Percentiles rank a stretch among this genome's conserved stretches.
Evolutionary conservation across 2,329 filamentous ascomycete genomes (phyloP).

Genomic region (Epichloe coenophiala): DNA sequence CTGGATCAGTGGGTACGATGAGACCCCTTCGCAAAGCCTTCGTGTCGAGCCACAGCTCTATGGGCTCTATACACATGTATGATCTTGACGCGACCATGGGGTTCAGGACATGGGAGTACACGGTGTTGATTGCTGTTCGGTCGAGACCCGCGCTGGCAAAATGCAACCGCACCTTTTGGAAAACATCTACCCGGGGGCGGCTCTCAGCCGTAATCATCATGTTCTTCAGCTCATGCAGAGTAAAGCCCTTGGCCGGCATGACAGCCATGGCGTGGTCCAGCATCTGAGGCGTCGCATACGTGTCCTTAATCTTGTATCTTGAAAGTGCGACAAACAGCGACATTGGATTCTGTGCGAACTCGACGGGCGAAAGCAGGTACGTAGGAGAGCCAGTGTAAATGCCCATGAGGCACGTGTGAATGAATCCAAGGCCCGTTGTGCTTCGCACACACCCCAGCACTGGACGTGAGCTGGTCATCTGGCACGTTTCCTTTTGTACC

Average conservation of each 20-base stretch:
- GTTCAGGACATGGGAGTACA: constrained; percentile 96
- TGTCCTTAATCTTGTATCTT: constrained; percentile 98
- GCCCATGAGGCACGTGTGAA: constrained; percentile 93
- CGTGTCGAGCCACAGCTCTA: constrained; percentile 88
- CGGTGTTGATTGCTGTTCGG: constrained; percentile 92
- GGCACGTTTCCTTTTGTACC: constrained; percentile 93
- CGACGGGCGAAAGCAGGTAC: constrained; percentile 89
- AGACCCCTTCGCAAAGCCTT: constrained; percentile 75
- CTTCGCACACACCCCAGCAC: constrained; percentile 92
- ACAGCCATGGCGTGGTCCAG: constrained; percentile 87
- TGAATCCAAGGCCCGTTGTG: constrained; percentile 89
- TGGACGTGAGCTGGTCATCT: constrained; percentile 96
- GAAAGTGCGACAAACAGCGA: constrained; percentile 85
- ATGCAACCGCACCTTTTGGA: constrained; percentile 85
- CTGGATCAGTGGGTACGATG: constrained; percentile 76
- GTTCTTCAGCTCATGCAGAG: constrained; percentile 91
- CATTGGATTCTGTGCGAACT: constrained; percentile 89
- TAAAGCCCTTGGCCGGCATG: constrained; percentile 78
- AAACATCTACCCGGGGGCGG: constrained; percentile 79
- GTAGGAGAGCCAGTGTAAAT: constrained; percentile 83
- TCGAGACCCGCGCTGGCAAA: constrained; percentile 82
- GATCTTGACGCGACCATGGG: constrained; percentile 94
- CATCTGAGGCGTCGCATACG: constrained; percentile 98
- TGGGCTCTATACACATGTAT: constrained; percentile 99
- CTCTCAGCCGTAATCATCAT: constrained; percentile 95